phyloP scores from a whole-genome alignment of 371 early-diverging fungal genomes.

The Syncephalastrum sp. region DNA sequence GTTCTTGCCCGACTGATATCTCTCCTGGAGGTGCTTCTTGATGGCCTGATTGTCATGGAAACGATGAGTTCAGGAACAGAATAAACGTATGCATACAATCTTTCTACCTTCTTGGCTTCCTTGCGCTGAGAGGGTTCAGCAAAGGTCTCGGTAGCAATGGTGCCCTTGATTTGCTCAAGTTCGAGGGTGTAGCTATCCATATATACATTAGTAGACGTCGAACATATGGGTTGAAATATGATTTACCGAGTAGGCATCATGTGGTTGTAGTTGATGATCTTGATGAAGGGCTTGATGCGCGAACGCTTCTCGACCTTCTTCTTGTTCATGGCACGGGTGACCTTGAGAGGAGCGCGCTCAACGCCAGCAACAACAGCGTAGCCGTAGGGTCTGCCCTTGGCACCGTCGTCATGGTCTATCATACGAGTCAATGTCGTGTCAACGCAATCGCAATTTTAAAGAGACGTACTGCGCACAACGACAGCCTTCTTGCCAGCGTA shows the following conservation, averaged over 20 bases:
- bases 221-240: no score
- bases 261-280: conserved; percentile 97
- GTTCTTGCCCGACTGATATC: conserved; percentile 96
- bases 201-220: neutral
- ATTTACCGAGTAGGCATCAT: conserved; percentile 95
- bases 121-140: conserved; percentile 92
- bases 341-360: conserved; percentile 93
- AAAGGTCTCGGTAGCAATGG: conserved; percentile 83
- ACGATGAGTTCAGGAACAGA: neutral
- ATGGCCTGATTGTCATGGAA: conserved; percentile 46
- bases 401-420: conserved; percentile 78
- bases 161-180: conserved; percentile 84
- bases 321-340: conserved; percentile 90
- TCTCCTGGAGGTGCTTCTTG: conserved; percentile 92
- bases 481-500: conserved; percentile 99
- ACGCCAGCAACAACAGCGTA: conserved; percentile 97
- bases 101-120: conserved; percentile 76
- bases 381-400: conserved; percentile 90
- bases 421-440: conserved; percentile 7
- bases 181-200: conserved; percentile 69
- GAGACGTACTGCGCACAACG: conserved; percentile 85
- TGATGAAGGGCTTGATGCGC: conserved; percentile 96
- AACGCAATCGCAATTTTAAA: neutral
- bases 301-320: conserved; percentile 93
- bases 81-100: neutral